Evolutionary conservation across 1,284 basidiomycete species (phyloP), one percentile per base, ranked within the genome.

Genomic region (Ustilago trichophora): DNA sequence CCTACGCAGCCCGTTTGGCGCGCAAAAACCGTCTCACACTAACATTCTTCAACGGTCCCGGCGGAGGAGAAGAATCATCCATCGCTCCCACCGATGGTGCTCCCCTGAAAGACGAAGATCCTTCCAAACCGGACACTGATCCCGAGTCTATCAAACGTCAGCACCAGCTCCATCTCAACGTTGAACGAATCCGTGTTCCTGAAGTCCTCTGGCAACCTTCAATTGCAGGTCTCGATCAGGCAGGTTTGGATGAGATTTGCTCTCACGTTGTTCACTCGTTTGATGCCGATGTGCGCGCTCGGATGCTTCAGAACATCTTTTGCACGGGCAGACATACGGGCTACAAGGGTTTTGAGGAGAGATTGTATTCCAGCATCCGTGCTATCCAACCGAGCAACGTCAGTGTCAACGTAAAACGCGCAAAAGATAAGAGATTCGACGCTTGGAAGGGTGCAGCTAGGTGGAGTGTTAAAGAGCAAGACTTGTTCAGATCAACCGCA

Each of bases 211-310:
- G 95, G 84, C 90, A 92, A 50, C 95, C 96, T 0, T 85, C 85
- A 12, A 93, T 97, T 86, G 94, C 93, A 3, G 96, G 96, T 0
- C 86, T 97, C 19, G 96, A 98, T 82, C 92, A 90, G 18, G 95
- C 96, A 0, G 96, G 96, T 0, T 81, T 99, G 3, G 91, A 90
- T 12, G 96, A 99, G 82, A 88, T 97, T 2, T 84, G 93, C 19
- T 91, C 92, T 70, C 91, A 88, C 81, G 86, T 98, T 29, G 85
- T 99, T 42, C 87, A 88, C n/a, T 86, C 89, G 10, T 96, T 95
- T 82, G 83, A 87, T 4, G 82, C 84, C 3, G 88, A 92, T 41
- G 88, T 62, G 21, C 54, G 89, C 67, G 82, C 82, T 12, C 82
- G 87, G 31, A 84, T 93, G 53, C 88, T 85, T 11, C 77, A 93